A percentile compares a stretch with the other conserved stretches of the same genome.
phyloP scores from a whole-genome alignment of 106 monocot genomes.

The Iris macrosiphon region DNA sequence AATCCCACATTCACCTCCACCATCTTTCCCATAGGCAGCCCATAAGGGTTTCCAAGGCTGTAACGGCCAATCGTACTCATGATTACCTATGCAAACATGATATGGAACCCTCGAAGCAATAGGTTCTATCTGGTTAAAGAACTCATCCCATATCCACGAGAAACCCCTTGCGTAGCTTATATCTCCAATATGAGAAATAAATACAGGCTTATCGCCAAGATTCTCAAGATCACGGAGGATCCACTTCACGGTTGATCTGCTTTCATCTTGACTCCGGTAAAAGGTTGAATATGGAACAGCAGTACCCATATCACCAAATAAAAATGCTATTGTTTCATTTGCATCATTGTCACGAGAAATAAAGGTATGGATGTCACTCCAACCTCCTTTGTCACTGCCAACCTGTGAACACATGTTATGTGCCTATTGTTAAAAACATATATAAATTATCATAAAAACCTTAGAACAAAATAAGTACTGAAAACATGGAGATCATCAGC shows the following conservation, averaged over 20 bases:
- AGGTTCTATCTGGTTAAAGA: slow-evolving; percentile 92
- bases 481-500: not conserved
- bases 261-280: slow-evolving; percentile 74
- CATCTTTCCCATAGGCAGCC: slow-evolving; percentile 73
- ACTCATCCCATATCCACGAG: slow-evolving; percentile 96
- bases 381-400: slow-evolving; percentile 74
- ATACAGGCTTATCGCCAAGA: slow-evolving; percentile 65
- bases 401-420: slow-evolving; percentile 47
- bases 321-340: slow-evolving; percentile 73
- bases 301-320: slow-evolving; percentile 97
- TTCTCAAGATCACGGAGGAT: slow-evolving; percentile 79
- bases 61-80: slow-evolving; percentile 94
- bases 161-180: slow-evolving; percentile 94
- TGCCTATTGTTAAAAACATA: not conserved
- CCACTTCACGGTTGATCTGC: slow-evolving; percentile 76
- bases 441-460: too few species aligned
- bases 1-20: slow-evolving; percentile 97
- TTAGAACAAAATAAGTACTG: too few species aligned
- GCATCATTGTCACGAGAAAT: slow-evolving; percentile 64
- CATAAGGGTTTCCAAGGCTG: slow-evolving; percentile 95
- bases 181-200: slow-evolving; percentile 98
- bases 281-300: slow-evolving; percentile 73
- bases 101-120: slow-evolving; percentile 73
- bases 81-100: slow-evolving; percentile 94
- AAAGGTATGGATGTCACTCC: slow-evolving; percentile 71